A percentile compares a stretch with the other conserved stretches of the same genome.
phyloP scores from a whole-genome alignment of 176 grass and related monocot genomes.

The Elymus sibiricus region DNA sequence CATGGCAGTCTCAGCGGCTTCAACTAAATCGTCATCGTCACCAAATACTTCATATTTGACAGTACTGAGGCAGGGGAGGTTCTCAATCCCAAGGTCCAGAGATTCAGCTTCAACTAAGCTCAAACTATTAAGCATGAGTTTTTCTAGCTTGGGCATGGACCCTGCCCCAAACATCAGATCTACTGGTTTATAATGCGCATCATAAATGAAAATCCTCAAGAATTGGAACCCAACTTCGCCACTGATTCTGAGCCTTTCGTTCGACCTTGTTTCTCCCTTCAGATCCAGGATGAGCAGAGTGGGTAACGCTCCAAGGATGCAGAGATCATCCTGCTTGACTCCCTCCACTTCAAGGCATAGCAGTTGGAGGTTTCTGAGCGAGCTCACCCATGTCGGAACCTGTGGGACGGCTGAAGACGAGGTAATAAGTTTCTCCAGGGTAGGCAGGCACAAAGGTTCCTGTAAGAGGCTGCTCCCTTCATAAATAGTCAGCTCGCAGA shows the following conservation, averaged over 20 bases:
- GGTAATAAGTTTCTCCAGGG: not conserved
- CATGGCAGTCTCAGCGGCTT: too few relatives aligned
- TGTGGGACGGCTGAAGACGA: rapidly evolving
- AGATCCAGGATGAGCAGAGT: not conserved
- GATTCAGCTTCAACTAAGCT: rapidly evolving
- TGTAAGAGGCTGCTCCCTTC: not conserved
- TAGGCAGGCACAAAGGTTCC: not conserved
- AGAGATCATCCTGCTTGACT: not conserved
- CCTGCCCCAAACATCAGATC: not conserved
- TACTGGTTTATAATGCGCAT: not conserved
- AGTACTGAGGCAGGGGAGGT: too few relatives aligned
- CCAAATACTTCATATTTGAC: too few relatives aligned
- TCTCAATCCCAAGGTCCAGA: not conserved
- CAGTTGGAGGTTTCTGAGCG: not conserved
- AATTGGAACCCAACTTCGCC: not conserved
- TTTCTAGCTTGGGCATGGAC: not conserved
- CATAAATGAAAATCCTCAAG: not conserved
- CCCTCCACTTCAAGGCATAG: not conserved
- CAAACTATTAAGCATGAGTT: rapidly evolving
- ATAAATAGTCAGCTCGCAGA: not conserved
- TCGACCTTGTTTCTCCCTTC: rapidly evolving
- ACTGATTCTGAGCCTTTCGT: not conserved
- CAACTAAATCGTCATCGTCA: too few relatives aligned
- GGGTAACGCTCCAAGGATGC: not conserved
- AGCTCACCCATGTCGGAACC: not conserved